Evolutionary conservation across 352 stramenopile genomes (phyloP).

Genomic region (Pythium sp.): DNA sequence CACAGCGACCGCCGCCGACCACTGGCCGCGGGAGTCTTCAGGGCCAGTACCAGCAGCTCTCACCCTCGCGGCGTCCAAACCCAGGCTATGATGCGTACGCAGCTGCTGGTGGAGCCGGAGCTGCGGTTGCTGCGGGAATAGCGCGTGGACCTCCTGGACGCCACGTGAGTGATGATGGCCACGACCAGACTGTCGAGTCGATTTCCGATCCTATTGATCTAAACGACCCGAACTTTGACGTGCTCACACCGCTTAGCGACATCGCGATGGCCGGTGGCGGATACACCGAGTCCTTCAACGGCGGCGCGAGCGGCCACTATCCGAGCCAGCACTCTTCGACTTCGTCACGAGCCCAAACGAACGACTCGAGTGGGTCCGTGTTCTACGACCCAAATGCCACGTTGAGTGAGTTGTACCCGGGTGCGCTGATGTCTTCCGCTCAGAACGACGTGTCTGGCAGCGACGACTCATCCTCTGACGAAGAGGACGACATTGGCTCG

Average conservation of each 20-base stretch:
- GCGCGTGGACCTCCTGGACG: neutral
- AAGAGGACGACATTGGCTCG: conserved; percentile 25
- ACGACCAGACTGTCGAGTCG: neutral
- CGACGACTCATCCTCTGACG: conserved; percentile 31
- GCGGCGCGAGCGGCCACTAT: conserved; percentile 13
- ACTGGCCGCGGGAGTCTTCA: neutral
- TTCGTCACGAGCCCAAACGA: neutral
- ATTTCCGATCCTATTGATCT: conserved; percentile 27
- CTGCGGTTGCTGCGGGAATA: neutral
- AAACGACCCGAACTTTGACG: conserved; percentile 50
- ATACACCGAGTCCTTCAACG: conserved; percentile 10
- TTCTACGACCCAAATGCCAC: conserved; percentile 27
- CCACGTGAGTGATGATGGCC: neutral
- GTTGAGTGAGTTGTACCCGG: conserved; percentile 26
- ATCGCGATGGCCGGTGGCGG: conserved; percentile 31
- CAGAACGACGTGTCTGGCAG: conserved; percentile 34
- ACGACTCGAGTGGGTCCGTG: conserved; percentile 27
- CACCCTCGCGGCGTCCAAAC: conserved; percentile 4
- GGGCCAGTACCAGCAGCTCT: conserved; percentile 20
- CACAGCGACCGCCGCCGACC: neutral
- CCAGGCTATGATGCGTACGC: conserved; percentile 14
- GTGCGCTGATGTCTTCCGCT: conserved; percentile 14
- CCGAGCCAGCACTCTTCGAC: conserved; percentile 17
- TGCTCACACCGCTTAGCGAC: conserved; percentile 63
- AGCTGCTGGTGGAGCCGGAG: neutral